Evolutionary conservation across 192 early-diverging fungal genomes (phyloP).

Genomic region (Linnemannia zychae): DNA sequence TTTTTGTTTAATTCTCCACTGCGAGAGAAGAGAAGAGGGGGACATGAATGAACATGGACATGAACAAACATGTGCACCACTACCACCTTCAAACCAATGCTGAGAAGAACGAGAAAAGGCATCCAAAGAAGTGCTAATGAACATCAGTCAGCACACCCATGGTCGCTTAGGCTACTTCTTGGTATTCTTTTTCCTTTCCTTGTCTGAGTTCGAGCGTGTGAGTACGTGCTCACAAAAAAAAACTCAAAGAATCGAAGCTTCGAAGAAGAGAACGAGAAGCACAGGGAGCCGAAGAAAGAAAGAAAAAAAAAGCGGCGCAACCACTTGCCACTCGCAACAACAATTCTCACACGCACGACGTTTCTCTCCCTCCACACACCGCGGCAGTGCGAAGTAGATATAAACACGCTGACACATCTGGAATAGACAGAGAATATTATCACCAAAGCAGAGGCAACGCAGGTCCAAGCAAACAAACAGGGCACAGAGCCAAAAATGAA

Average conservation of each 20-base stretch:
- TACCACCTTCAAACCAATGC: neutral
- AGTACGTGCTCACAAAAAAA: neutral
- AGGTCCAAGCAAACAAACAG: neutral
- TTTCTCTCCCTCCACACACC: neutral
- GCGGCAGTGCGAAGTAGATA: neutral
- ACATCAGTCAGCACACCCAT: slow-evolving; percentile 2
- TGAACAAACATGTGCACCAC: neutral
- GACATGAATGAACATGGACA: neutral
- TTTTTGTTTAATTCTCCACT: neutral
- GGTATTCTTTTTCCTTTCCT: neutral
- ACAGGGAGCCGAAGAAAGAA: neutral
- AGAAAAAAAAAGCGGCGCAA: neutral
- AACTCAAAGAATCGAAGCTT: neutral
- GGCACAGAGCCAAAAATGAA: no score
- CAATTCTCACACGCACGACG: neutral
- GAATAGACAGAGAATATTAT: neutral
- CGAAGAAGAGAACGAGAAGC: neutral
- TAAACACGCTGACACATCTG: slow-evolving; percentile 9
- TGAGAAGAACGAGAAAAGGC: neutral
- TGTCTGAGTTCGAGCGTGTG: neutral
- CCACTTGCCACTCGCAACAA: neutral
- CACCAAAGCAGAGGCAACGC: neutral
- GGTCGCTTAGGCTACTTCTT: neutral
- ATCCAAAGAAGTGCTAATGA: neutral
- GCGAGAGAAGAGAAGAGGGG: neutral